Evolutionary conservation across 164 flowering plant species (phyloP).

Genomic region (Dillenia turbinata): DNA sequence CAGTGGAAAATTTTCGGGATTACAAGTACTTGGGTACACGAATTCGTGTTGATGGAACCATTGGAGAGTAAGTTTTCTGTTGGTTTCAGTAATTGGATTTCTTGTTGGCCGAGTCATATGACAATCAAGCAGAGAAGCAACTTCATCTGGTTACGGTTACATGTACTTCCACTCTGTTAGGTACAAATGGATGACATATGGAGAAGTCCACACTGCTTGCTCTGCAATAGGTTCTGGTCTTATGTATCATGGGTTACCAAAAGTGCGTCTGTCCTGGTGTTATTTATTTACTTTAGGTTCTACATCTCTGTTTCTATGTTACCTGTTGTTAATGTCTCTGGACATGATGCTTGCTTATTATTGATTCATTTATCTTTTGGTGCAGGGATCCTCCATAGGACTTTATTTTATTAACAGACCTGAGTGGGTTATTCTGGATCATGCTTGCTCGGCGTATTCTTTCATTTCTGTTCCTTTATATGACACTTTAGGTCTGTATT

Average conservation of each 20-base stretch:
- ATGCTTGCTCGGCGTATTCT: constrained; percentile 98
- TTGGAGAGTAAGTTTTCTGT: constrained; percentile 53
- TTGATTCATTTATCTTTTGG: constrained; percentile 2
- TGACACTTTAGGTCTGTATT: constrained; percentile 84
- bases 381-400: constrained; percentile 79
- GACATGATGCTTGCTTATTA: too few species aligned
- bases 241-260: constrained; percentile 60
- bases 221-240: constrained; percentile 87
- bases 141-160: constrained; percentile 1
- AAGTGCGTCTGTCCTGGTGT: constrained; percentile 31
- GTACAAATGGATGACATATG: constrained; percentile 99
- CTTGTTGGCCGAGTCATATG: too few species aligned
- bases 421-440: constrained; percentile 96
- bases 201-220: constrained; percentile 86
- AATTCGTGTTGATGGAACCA: constrained; percentile 76
- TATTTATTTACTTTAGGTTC: constrained; percentile 5
- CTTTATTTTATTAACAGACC: constrained; percentile 91
- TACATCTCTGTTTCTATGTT: neutral
- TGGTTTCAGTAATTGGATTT: constrained; percentile 17
- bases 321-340: too few species aligned
- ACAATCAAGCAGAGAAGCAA: constrained; percentile 2
- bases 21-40: constrained; percentile 88
- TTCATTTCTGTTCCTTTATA: constrained; percentile 89
- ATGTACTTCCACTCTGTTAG: constrained; percentile 24
- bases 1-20: constrained; percentile 65